Conservation (phyloP, 164 flowering plant species). For the Aristolochia contorta region DNA sequence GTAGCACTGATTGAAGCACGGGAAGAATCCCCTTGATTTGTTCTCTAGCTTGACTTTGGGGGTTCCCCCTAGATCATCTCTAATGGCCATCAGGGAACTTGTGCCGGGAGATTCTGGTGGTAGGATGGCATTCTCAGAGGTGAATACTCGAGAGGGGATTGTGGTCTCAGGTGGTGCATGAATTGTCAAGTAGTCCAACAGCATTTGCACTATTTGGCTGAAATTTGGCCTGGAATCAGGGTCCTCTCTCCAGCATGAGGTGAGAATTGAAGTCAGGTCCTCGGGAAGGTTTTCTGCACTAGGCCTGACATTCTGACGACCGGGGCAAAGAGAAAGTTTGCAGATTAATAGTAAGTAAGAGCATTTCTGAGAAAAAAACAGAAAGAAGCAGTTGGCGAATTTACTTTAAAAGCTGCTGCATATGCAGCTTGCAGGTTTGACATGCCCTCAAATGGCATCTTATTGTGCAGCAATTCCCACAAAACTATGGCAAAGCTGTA, state of each 20-base stretch:
- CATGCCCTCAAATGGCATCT: conserved; percentile 94
- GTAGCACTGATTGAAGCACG: conserved; percentile 68
- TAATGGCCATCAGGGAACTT: conserved; percentile 63
- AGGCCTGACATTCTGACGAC: conserved; percentile 71
- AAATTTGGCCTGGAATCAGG: conserved; percentile 81
- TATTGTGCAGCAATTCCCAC: conserved; percentile 90
- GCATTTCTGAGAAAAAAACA: background rate
- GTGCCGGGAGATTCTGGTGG: conserved; percentile 94
- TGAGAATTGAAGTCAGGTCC: conserved; percentile 64
- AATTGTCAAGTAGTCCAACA: conserved; percentile 51
- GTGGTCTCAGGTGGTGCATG: conserved; percentile 47
- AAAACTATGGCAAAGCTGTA: conserved; percentile 94
- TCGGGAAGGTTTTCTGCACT: conserved; percentile 78
- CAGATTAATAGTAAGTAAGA: no score
- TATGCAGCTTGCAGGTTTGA: conserved; percentile 96
- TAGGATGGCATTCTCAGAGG: conserved; percentile 50
- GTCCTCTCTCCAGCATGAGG: conserved; percentile 93
- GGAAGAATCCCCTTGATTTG: conserved; percentile 47
- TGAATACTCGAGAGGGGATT: conserved; percentile 38
- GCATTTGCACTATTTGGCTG: conserved; percentile 79
- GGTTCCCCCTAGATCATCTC: conserved; percentile 39
- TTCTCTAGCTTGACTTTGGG: conserved; percentile 32
- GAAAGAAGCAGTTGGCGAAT: background rate
- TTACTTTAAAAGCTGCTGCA: conserved; percentile 96
- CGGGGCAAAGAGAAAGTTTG: conserved; percentile 5